These are phyloP conservation scores for Aspergillus quadrilineatus DNA, from an alignment of 2,329 filamentous ascomycete species.

Conservation along the genomic window DNA sequence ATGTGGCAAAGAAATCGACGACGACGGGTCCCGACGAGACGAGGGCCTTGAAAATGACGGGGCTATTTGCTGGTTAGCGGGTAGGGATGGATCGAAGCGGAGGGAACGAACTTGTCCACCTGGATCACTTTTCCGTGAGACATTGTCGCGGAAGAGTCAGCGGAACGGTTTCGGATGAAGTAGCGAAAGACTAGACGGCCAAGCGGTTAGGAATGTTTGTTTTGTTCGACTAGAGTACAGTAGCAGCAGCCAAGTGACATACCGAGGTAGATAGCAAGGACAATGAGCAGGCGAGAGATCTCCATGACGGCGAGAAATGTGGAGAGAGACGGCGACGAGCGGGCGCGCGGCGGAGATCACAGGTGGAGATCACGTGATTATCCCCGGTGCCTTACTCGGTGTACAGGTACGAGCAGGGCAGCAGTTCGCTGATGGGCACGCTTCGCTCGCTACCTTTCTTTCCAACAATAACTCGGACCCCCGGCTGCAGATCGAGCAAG, in stretches of 20 bases:
- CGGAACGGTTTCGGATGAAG: constrained; percentile 15
- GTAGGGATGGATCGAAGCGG: background rate
- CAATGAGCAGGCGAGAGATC: constrained; percentile 13
- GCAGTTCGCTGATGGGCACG: constrained; percentile 5
- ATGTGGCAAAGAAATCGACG: constrained; percentile 56
- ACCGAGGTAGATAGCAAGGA: constrained; percentile 19
- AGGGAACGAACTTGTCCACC: constrained; percentile 34
- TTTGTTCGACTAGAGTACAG: background rate
- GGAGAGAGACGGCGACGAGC: background rate
- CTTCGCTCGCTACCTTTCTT: constrained; percentile 1
- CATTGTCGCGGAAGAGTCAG: constrained; percentile 24
- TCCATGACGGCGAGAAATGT: constrained; percentile 13
- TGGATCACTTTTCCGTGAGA: constrained; percentile 38
- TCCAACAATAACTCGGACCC: constrained; percentile 24
- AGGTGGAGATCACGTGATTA: background rate
- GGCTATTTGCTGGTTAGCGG: constrained; percentile 34
- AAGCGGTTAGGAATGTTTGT: background rate
- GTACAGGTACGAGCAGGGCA: constrained; percentile 14
- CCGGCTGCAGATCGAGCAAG: constrained; percentile 27
- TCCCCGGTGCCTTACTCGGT: too few species aligned
- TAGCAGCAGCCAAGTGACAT: background rate
- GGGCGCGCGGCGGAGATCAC: background rate
- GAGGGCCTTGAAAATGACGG: constrained; percentile 58
- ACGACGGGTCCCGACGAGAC: constrained; percentile 53
- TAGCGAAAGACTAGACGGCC: constrained; percentile 15